Conservation (phyloP, 129 eudicot genomes). For the Saposhnikovia divaricata region DNA sequence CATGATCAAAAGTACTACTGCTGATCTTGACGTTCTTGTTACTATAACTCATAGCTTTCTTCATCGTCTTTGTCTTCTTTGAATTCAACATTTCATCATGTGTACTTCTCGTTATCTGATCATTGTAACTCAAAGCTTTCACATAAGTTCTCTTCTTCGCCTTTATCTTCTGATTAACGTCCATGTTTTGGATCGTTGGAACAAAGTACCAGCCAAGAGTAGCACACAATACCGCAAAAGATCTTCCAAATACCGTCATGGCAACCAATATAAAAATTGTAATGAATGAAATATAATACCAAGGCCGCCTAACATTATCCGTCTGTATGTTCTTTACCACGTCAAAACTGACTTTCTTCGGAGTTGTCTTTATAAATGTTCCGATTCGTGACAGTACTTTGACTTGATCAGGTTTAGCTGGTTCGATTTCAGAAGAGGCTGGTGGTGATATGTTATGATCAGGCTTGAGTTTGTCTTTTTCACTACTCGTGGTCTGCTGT, state of each 20-base stretch:
- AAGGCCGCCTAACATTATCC: constrained; percentile 28
- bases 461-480: neutral
- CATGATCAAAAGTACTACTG: constrained; percentile 1
- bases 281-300: constrained; percentile 29
- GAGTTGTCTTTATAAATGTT: neutral
- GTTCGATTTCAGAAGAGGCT: neutral
- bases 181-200: constrained; percentile 20
- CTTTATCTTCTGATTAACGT: constrained; percentile 13
- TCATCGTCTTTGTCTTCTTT: constrained; percentile 19
- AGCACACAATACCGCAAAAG: constrained; percentile 37
- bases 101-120: neutral
- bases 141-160: constrained; percentile 18
- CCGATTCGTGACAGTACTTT: constrained; percentile 2
- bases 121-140: constrained; percentile 3
- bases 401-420: neutral
- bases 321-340: neutral
- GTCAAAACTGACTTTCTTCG: neutral
- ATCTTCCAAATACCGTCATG: constrained; percentile 35
- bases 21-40: neutral
- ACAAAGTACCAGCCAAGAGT: constrained; percentile 47
- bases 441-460: neutral
- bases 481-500: neutral
- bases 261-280: constrained; percentile 38
- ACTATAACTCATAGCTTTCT: constrained; percentile 11
- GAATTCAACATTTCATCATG: neutral